Evolutionary conservation across 2,329 filamentous ascomycete species (phyloP).

Genomic region (Phymatotrichopsis omnivora): DNA sequence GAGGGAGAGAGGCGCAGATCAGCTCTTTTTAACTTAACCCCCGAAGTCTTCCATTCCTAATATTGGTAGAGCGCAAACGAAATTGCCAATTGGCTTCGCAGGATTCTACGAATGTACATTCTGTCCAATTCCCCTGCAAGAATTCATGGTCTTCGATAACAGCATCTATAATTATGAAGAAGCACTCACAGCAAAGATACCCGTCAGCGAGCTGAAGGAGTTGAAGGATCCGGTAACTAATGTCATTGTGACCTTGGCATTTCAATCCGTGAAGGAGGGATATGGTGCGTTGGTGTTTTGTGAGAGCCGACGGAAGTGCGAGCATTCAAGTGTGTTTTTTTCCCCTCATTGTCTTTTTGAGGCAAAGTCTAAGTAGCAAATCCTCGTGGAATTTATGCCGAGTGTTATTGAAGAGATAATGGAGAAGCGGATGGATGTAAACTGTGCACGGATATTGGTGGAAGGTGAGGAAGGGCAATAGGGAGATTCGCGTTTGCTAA

Average conservation of each 20-base stretch:
- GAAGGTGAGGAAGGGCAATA: too few relatives aligned
- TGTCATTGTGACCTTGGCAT: constrained; percentile 57
- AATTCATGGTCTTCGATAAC: constrained; percentile 62
- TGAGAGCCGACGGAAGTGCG: constrained; percentile 56
- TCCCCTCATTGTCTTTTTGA: neutral
- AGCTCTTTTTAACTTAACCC: constrained; percentile 20
- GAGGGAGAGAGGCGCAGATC: too few relatives aligned
- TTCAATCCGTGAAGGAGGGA: constrained; percentile 57
- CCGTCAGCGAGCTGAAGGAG: constrained; percentile 49
- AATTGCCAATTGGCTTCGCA: constrained; percentile 59
- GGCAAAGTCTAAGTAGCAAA: constrained; percentile 14
- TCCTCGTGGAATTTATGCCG: constrained; percentile 59
- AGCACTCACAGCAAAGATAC: constrained; percentile 49
- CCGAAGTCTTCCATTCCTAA: too few relatives aligned
- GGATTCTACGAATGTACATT: constrained; percentile 65
- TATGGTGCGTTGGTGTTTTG: constrained; percentile 67
- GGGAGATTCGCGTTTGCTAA: too few relatives aligned
- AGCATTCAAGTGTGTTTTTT: constrained; percentile 48
- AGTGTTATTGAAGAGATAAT: constrained; percentile 41
- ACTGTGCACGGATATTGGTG: too few relatives aligned
- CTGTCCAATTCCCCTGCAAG: constrained; percentile 63
- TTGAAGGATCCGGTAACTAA: constrained; percentile 57
- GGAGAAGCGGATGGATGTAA: constrained; percentile 53
- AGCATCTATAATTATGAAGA: constrained; percentile 53
- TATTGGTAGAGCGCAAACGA: constrained; percentile 53